Evolutionary conservation across 2,329 filamentous ascomycete species (phyloP).

Genomic region (Tolypocladium cylindrosporum): DNA sequence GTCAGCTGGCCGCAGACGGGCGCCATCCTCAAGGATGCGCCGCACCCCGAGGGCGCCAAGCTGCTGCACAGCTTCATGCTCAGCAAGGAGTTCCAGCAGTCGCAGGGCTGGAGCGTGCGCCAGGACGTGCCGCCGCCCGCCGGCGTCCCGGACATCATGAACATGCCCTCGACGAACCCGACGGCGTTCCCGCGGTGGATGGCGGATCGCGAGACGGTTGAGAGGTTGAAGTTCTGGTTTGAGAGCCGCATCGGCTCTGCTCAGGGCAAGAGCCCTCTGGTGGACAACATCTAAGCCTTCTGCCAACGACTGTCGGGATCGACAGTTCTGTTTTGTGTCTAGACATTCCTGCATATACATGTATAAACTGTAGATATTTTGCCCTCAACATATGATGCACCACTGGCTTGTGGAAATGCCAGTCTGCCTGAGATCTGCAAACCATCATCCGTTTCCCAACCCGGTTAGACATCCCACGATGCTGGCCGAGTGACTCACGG

Average conservation of each 20-base stretch:
- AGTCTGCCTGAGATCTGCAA: no score
- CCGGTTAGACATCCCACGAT: no score
- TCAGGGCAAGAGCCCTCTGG: slow-evolving; percentile 28
- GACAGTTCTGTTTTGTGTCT: neutral
- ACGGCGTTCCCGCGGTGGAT: slow-evolving; percentile 29
- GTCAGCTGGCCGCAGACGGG: slow-evolving; percentile 38
- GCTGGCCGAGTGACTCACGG: neutral
- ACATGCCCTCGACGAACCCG: slow-evolving; percentile 23
- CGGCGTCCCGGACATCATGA: slow-evolving; percentile 13
- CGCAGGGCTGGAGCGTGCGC: slow-evolving; percentile 22
- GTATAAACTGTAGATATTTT: neutral
- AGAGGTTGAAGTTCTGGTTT: slow-evolving; percentile 30
- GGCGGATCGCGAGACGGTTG: slow-evolving; percentile 27
- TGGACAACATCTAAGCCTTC: slow-evolving; percentile 7
- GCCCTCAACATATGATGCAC: neutral
- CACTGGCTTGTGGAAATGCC: neutral
- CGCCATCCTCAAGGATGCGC: slow-evolving; percentile 37
- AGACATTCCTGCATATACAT: neutral
- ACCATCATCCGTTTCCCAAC: no score
- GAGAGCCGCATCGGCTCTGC: slow-evolving; percentile 31
- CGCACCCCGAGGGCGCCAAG: slow-evolving; percentile 40
- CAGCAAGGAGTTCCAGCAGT: slow-evolving; percentile 26
- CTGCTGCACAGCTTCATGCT: slow-evolving; percentile 37
- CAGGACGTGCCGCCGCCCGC: slow-evolving; percentile 19
- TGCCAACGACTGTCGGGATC: no score